Evolutionary conservation across 139 green algal genomes (phyloP).

Genomic region (Yamagishiella unicocca): DNA sequence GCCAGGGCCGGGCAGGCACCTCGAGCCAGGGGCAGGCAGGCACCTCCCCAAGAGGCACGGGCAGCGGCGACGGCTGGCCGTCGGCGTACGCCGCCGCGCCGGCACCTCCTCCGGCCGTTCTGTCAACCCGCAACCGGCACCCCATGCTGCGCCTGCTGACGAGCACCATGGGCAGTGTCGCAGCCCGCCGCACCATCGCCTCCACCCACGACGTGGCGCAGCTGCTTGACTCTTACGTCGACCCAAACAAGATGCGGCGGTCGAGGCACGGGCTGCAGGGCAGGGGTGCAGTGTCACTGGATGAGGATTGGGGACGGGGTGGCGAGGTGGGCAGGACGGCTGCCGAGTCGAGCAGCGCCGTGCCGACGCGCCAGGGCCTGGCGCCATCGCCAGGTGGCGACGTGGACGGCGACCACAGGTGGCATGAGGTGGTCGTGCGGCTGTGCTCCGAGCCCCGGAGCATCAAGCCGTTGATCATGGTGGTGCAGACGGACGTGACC

Average conservation of each 20-base stretch:
- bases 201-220: conserved; percentile 1
- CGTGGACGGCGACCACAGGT: background rate
- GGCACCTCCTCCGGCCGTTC: background rate
- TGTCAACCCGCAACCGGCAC: background rate
- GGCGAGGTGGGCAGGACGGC: too few species aligned
- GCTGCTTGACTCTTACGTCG: background rate
- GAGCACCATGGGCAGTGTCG: background rate
- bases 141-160: background rate
- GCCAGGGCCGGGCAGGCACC: too few species aligned
- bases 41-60: background rate
- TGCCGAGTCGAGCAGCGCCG: too few species aligned
- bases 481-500: conserved; percentile 41
- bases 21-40: too few species aligned
- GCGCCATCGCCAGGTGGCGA: background rate
- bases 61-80: background rate
- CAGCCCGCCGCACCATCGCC: background rate
- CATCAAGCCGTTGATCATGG: background rate
- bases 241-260: too few species aligned
- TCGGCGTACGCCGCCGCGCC: background rate
- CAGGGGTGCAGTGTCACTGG: too few species aligned
- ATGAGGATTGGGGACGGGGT: too few species aligned
- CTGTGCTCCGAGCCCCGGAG: background rate
- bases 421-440: conserved; percentile 15
- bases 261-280: too few species aligned
- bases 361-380: too few species aligned